Evolutionary conservation across 2,329 filamentous ascomycete genomes (phyloP), one percentile per base, ranked within the genome.

Genomic region (Plectosphaerella cucumerina): DNA sequence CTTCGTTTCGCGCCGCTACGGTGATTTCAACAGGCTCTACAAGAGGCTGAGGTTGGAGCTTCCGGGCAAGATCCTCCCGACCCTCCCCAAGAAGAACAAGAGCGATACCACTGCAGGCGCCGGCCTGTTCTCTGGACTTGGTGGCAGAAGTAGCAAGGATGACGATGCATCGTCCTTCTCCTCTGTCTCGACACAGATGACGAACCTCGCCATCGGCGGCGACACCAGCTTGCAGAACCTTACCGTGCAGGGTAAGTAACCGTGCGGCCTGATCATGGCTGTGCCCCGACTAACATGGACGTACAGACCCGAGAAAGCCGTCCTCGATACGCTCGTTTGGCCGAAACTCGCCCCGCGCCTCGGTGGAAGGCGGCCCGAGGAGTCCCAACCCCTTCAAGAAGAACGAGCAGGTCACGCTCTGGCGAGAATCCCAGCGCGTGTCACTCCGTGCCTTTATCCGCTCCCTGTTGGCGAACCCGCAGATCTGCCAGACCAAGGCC

Each of bases 61-160:
- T 49, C 94, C 94, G 0, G 94, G 94, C 17, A 96, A 95, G 62
- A 82, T 96, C 6, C 76, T 99, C 3, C 89, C 92, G 11, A 83
- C 90, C 1, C 73, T 97, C 47, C 94, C 94, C 1, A 86, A 86
- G 65, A 97, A 97, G 80, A 97, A 97, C 69, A 96, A 93, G 69
- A 81, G 85, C 18, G 85, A 86, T 57, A 86, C 85, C 2, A 85
- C 86, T 3, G 75, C 87, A 6, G 39, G 39, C 2, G 77, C 81
- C 1, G 76, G 74, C 22, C 65, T 87, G 20, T 69, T 86, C 11
- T 69, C 73, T 23, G 66, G 71, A 11, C 63, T 82, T 54, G 74
- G 71, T 39, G 80, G 78, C 20, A 79, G 77, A 31, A 81, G 78
- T 15, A 78, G 77, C 12, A 81, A 84, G 56, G 87, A 90, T 55